phyloP scores from a whole-genome alignment of 805 yeast genomes.

The Starmerella ratchasimensis region DNA sequence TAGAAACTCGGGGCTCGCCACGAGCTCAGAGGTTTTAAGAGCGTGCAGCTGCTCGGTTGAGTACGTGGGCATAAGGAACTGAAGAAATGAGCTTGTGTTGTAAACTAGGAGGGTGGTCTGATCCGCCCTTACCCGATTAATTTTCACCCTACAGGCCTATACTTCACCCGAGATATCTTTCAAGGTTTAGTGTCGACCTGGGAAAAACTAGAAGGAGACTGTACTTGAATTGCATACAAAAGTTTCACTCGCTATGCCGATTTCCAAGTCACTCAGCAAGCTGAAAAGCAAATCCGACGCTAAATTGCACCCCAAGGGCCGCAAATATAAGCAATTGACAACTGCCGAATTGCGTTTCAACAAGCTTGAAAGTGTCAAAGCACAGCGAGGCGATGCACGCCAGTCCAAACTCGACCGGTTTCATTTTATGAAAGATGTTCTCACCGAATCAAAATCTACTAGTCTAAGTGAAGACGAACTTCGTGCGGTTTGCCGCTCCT shows the following conservation, averaged over 20 bases:
- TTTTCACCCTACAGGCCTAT: too few species aligned
- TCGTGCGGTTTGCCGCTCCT: constrained; percentile 43
- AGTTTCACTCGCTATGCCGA: constrained; percentile 38
- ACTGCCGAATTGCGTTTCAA: constrained; percentile 78
- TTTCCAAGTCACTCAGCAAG: constrained; percentile 52
- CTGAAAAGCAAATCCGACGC: constrained; percentile 44
- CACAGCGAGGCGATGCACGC: constrained; percentile 38
- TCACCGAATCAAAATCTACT: constrained; percentile 13
- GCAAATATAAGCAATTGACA: constrained; percentile 71
- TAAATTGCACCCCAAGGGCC: constrained; percentile 67
- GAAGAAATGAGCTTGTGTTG: too few species aligned
- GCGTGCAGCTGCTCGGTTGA: constrained; percentile 20
- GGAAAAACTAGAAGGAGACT: background rate
- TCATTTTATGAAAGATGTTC: constrained; percentile 12
- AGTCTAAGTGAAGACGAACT: constrained; percentile 46
- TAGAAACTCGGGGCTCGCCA: constrained; percentile 22
- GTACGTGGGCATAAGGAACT: constrained; percentile 27
- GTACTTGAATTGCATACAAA: background rate
- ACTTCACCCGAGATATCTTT: too few species aligned
- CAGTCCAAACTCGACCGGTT: constrained; percentile 20
- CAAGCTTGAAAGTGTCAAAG: constrained; percentile 49
- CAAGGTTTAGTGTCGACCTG: background rate
- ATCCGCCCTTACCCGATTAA: too few species aligned
- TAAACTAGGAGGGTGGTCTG: too few species aligned
- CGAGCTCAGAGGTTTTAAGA: constrained; percentile 21